phyloP scores from a whole-genome alignment of 2,329 filamentous ascomycete species.

The Podosphaera leucotricha region DNA sequence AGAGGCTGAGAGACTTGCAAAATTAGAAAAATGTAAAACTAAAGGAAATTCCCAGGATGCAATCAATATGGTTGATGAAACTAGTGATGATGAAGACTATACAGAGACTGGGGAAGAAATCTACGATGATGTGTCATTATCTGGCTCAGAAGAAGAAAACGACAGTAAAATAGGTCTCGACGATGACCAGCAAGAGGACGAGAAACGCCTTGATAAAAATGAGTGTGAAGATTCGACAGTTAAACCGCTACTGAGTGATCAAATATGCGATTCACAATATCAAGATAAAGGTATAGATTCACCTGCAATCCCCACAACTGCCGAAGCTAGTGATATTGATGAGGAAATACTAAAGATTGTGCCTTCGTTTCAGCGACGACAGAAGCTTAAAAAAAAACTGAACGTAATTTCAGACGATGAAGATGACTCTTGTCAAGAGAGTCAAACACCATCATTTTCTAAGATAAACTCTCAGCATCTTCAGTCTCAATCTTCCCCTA shows the following conservation, averaged over 20 bases:
- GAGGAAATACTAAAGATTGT: conserved; percentile 2
- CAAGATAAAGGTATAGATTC: background rate
- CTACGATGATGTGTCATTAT: conserved; percentile 19
- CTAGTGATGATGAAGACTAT: conserved; percentile 32
- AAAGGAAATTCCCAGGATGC: conserved; percentile 29
- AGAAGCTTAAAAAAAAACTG: conserved; percentile 5
- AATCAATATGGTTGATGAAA: conserved; percentile 22
- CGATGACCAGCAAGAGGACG: conserved; percentile 20
- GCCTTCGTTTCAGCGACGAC: conserved; percentile 1
- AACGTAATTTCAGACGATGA: conserved; percentile 20
- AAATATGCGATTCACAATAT: background rate
- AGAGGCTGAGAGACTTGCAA: conserved; percentile 58
- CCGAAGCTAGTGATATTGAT: conserved; percentile 19
- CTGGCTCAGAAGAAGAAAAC: conserved; percentile 14
- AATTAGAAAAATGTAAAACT: conserved; percentile 48
- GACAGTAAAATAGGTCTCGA: conserved; percentile 17
- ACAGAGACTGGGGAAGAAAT: conserved; percentile 22
- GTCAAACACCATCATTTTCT: conserved; percentile 6
- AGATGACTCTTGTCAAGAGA: conserved; percentile 17
- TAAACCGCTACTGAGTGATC: background rate
- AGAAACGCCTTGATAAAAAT: conserved; percentile 18
- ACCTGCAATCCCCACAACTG: conserved; percentile 12
- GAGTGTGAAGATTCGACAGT: conserved; percentile 17
- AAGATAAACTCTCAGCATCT: conserved; percentile 10
- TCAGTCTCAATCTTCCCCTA: conserved; percentile 19